Conservation (phyloP, 805 yeast genomes). For the Saccharomycopsis sp. region DNA sequence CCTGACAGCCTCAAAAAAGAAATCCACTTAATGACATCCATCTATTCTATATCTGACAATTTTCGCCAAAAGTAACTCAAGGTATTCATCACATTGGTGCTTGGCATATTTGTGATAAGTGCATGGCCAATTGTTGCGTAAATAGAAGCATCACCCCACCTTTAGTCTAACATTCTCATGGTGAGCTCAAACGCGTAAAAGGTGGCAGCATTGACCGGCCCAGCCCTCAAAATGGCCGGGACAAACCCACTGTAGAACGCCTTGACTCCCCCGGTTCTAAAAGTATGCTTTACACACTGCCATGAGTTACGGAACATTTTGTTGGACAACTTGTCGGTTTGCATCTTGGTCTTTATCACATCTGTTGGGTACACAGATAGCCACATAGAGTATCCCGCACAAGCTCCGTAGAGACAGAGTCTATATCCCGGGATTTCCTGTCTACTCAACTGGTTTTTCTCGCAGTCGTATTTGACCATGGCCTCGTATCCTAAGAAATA, state of each 20-base stretch:
- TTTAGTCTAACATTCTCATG: slow-evolving; percentile 42
- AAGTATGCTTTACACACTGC: slow-evolving; percentile 53
- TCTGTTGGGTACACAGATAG: slow-evolving; percentile 78
- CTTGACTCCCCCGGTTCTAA: slow-evolving; percentile 51
- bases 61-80: too few species aligned
- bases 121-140: too few species aligned
- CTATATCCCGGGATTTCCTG: slow-evolving; percentile 82
- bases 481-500: slow-evolving; percentile 92
- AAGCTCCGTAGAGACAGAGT: slow-evolving; percentile 81
- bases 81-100: too few species aligned
- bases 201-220: slow-evolving; percentile 97
- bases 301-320: slow-evolving; percentile 54
- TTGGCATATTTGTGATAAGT: too few species aligned
- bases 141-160: too few species aligned
- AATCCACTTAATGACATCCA: too few species aligned
- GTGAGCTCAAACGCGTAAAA: slow-evolving; percentile 90
- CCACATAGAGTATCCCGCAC: slow-evolving; percentile 91
- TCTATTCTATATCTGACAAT: too few species aligned
- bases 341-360: slow-evolving; percentile 84
- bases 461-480: slow-evolving; percentile 60
- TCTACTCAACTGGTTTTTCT: slow-evolving; percentile 31
- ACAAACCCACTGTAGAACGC: slow-evolving; percentile 88
- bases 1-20: too few species aligned
- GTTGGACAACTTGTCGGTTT: slow-evolving; percentile 55
- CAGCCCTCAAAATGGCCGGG: slow-evolving; percentile 92